Base-by-base conservation (phyloP, 805 yeast genomes). In the Pichia cephalocereana region DNA sequence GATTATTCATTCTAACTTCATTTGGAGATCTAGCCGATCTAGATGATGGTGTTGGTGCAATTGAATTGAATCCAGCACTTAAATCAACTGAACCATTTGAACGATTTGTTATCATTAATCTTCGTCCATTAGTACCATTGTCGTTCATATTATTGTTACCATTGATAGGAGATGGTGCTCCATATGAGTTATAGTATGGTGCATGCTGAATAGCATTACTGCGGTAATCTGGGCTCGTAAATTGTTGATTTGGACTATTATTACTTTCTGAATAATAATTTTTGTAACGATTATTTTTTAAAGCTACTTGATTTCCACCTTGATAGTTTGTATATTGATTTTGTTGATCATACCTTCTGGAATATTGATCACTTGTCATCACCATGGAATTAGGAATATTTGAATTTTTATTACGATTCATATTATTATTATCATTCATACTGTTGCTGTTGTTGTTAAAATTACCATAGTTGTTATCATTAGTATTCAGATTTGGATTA, bases 31-130 rank as follows among this genome's bases (percentile, higher is more conserved):
- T 49, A 11, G 51, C 46, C 6, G 34, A 42, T 3, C 19, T 26
- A 7, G 53, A 38, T 5, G 50, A 42, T 19, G 37, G 17, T 10
- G n/a, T 34, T 4, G 6, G 37, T 14, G 37, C 8, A 15, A 5
- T 34, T 4, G 17, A 34, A 14, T 34, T 34, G 4, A 14, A 10
- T 15, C 17, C 37, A 34, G n/a, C 4, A 34, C 17, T 15, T 15
- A 34, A 14, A 15, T 34, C 17, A 34, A 34, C 7, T 43, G 38
- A 8, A 45, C 41, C 18, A 45, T 49, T 59, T 1, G 66, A 60
- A n/a, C 53, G 48, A 38, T 62, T 56, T 17, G 62, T 58, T 9
- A 63, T 55, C 66, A 63, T 59, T 44, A 63, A 53, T 30, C 54
- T 53, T 27, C 47, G 45, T 34, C 53, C 52, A 23, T 9, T 14